phyloP scores from a whole-genome alignment of 192 early-diverging fungal genomes.

The Chytriomyces sp. region DNA sequence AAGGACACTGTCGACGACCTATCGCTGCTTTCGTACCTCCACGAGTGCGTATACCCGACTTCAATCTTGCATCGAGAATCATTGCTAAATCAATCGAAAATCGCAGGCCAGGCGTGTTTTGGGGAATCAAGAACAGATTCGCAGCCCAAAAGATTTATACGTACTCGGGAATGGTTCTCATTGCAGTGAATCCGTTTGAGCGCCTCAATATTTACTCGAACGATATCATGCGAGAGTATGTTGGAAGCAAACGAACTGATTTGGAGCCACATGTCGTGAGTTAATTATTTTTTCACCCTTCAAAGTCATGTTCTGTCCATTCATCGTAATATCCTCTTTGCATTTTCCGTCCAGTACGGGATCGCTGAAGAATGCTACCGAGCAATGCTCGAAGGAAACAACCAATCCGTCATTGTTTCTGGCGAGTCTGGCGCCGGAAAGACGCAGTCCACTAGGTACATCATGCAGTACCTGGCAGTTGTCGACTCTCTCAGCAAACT shows the following conservation, averaged over 20 bases:
- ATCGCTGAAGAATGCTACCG: slow-evolving; percentile 93
- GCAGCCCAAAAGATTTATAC: slow-evolving; percentile 73
- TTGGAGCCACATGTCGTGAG: slow-evolving; percentile 79
- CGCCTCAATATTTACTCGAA: slow-evolving; percentile 78
- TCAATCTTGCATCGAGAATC: background rate
- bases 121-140: slow-evolving; percentile 37
- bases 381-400: slow-evolving; percentile 84
- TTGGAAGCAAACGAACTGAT: slow-evolving; percentile 81
- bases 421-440: slow-evolving; percentile 95
- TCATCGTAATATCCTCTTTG: background rate
- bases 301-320: slow-evolving; percentile 4
- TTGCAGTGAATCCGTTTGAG: slow-evolving; percentile 90
- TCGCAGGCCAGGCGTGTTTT: slow-evolving; percentile 36
- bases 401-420: slow-evolving; percentile 93
- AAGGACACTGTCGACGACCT: slow-evolving; percentile 33
- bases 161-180: slow-evolving; percentile 92
- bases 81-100: background rate
- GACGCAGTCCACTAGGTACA: slow-evolving; percentile 87
- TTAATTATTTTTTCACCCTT: background rate
- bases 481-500: slow-evolving; percentile 42
- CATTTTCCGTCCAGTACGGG: slow-evolving; percentile 60
- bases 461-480: slow-evolving; percentile 84
- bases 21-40: slow-evolving; percentile 34
- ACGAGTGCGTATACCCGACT: slow-evolving; percentile 29
- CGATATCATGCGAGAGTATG: slow-evolving; percentile 83